Conservation (phyloP, 2,329 filamentous ascomycete genomes). For the Torrubiella hemipterigena region DNA sequence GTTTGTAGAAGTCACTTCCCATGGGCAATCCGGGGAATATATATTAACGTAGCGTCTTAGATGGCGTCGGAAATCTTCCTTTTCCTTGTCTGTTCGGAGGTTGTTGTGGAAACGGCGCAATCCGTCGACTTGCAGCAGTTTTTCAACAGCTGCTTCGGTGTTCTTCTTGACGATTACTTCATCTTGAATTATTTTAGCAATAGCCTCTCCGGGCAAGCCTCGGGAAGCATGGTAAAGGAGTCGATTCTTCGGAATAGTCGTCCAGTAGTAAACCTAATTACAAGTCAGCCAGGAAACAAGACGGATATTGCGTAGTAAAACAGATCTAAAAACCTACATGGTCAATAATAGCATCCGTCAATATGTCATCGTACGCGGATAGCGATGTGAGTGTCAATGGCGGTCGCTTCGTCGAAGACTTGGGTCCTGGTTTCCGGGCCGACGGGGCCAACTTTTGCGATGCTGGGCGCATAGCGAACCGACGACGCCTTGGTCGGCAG, state of each 20-base stretch:
- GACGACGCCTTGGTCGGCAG: no score
- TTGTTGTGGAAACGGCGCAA: constrained; percentile 57
- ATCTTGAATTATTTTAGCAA: constrained; percentile 47
- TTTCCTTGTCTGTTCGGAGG: constrained; percentile 65
- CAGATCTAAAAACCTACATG: constrained; percentile 73
- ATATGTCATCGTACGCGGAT: constrained; percentile 85
- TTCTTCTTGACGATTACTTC: constrained; percentile 68
- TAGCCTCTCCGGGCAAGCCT: constrained; percentile 56
- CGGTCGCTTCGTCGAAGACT: constrained; percentile 49
- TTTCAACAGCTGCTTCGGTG: constrained; percentile 54
- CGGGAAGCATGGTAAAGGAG: constrained; percentile 76
- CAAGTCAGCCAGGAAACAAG: no score
- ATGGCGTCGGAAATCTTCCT: constrained; percentile 76
- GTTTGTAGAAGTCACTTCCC: constrained; percentile 85
- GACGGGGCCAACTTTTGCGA: constrained; percentile 22
- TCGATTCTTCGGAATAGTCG: constrained; percentile 86
- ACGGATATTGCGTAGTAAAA: no score
- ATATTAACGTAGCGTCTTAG: constrained; percentile 85
- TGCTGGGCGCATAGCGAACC: no score
- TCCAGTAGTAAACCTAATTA: constrained; percentile 87
- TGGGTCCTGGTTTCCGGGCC: constrained; percentile 12
- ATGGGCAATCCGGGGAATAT: constrained; percentile 86
- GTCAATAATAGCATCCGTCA: constrained; percentile 91
- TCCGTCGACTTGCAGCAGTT: constrained; percentile 60
- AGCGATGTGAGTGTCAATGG: constrained; percentile 77